Conservation (phyloP, 257 asterid species). For the Solanum sitiens region DNA sequence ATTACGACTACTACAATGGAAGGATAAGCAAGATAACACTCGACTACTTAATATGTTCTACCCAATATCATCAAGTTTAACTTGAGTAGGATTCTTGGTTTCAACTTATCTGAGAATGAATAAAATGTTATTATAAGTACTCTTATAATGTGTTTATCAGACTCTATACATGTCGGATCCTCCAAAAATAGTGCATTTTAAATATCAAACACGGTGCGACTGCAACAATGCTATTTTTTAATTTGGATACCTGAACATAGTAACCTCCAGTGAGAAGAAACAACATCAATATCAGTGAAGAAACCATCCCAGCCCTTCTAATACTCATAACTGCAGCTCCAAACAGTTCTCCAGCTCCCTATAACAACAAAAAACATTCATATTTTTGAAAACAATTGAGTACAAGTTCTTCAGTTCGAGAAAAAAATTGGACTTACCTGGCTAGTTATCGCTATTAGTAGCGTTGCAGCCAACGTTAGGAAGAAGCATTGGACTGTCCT, state of each 20-base stretch:
- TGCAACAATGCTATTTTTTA: background rate
- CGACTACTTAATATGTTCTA: background rate
- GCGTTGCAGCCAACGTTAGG: constrained; percentile 49
- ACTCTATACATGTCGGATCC: background rate
- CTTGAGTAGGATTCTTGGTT: background rate
- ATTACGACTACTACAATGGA: background rate
- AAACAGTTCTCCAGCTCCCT: constrained; percentile 96
- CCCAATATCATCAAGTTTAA: background rate
- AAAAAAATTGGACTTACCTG: constrained; percentile 38
- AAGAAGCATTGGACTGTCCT: constrained; percentile 61
- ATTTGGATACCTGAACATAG: constrained; percentile 64
- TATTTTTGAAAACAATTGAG: background rate
- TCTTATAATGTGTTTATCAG: no score
- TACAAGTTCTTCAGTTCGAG: background rate
- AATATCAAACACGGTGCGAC: rapidly evolving
- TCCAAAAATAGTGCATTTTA: background rate
- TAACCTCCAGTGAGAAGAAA: constrained; percentile 98
- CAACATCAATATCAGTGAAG: constrained; percentile 81
- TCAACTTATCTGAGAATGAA: background rate
- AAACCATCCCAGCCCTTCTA: constrained; percentile 75
- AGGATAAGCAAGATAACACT: background rate
- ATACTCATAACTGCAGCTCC: constrained; percentile 94
- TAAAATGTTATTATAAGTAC: background rate
- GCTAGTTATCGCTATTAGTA: constrained; percentile 66
- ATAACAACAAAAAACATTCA: background rate